phyloP scores from a whole-genome alignment of 2,329 filamentous ascomycete genomes.

The Lasiodiplodia sp. region DNA sequence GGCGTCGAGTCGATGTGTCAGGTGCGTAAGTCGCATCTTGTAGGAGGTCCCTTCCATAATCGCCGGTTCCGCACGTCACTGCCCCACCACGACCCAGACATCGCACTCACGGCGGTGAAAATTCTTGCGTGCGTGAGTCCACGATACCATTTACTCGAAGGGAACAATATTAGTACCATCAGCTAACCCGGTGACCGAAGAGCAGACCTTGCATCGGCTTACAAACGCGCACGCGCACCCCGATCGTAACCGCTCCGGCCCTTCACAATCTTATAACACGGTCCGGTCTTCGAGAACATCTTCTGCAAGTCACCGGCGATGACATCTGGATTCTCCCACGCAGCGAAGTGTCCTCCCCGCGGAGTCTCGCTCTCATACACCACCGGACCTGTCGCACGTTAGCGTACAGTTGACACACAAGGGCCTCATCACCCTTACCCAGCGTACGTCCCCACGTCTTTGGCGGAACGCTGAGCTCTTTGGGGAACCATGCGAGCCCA shows the following conservation, averaged over 20 bases:
- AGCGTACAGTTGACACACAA: background rate
- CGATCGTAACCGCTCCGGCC: constrained; percentile 23
- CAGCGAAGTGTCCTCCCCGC: constrained; percentile 68
- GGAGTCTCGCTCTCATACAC: constrained; percentile 63
- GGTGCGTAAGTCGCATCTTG: background rate
- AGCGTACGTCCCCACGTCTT: constrained; percentile 65
- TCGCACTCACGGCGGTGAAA: background rate
- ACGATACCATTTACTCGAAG: background rate
- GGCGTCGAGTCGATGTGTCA: background rate
- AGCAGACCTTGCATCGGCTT: background rate
- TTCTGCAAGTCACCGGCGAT: constrained; percentile 61
- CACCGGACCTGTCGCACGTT: constrained; percentile 49
- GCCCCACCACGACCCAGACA: constrained; percentile 9
- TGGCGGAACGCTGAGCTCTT: constrained; percentile 64
- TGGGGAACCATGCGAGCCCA: constrained; percentile 64
- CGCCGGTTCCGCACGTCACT: constrained; percentile 7
- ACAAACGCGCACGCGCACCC: constrained; percentile 10
- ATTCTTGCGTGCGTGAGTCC: background rate
- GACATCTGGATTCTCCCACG: constrained; percentile 63
- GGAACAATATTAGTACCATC: background rate
- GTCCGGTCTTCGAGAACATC: constrained; percentile 53
- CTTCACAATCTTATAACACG: constrained; percentile 26
- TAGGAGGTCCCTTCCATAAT: background rate
- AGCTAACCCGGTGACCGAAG: background rate
- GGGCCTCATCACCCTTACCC: constrained; percentile 44